Evolutionary conservation across 2,329 filamentous ascomycete genomes (phyloP).

Genomic region (Westerdykella ornata): DNA sequence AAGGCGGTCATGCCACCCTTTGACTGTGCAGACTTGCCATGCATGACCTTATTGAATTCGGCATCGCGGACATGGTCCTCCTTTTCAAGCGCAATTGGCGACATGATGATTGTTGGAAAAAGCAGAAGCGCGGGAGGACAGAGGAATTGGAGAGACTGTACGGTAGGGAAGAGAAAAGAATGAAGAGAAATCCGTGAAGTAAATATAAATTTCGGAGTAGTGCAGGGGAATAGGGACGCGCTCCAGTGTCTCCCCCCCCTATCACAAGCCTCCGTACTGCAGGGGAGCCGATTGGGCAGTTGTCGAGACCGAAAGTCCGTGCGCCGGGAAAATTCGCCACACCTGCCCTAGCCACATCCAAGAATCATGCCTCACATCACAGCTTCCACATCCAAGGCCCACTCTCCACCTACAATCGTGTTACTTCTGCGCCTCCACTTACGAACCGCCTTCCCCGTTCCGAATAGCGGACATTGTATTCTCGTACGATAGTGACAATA

Average conservation of each 20-base stretch:
- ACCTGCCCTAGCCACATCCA: background rate
- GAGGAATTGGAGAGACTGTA: slow-evolving; percentile 13
- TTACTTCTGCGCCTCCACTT: background rate
- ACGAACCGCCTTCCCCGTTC: background rate
- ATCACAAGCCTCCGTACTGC: slow-evolving; percentile 1
- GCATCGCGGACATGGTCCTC: slow-evolving; percentile 84
- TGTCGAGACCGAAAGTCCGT: background rate
- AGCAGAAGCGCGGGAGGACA: background rate
- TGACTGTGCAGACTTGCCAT: slow-evolving; percentile 64
- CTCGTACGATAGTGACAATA: background rate
- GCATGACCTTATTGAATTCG: slow-evolving; percentile 82
- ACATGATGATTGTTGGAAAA: slow-evolving; percentile 39
- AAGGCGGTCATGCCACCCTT: slow-evolving; percentile 73
- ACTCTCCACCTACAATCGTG: background rate
- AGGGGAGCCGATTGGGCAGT: slow-evolving; percentile 1
- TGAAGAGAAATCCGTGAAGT: slow-evolving; percentile 5
- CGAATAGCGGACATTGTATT: background rate
- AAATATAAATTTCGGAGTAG: slow-evolving; percentile 17
- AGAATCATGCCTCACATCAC: background rate
- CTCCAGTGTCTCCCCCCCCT: background rate
- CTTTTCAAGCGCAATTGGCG: slow-evolving; percentile 59
- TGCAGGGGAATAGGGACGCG: slow-evolving; percentile 18
- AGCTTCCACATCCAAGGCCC: background rate
- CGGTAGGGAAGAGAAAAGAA: slow-evolving; percentile 9
- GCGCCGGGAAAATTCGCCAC: background rate